Conservation (phyloP, 306 rosid species). For the Cicer pinnatifidum region DNA sequence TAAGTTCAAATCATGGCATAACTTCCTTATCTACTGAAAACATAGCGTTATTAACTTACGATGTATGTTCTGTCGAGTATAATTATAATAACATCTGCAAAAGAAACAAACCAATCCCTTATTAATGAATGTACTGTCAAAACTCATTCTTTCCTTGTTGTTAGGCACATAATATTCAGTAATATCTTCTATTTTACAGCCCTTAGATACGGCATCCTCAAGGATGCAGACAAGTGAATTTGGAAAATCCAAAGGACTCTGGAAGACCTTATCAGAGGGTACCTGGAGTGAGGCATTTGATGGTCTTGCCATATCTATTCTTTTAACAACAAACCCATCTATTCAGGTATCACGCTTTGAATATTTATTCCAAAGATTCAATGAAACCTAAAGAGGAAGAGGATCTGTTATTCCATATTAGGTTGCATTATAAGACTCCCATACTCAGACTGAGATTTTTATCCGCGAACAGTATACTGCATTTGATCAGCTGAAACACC, state of each 20-base stretch:
- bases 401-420: constrained; percentile 29
- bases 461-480: constrained; percentile 70
- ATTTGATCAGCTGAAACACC: constrained; percentile 86
- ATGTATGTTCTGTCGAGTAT: not conserved
- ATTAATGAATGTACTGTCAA: not conserved
- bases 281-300: constrained; percentile 86
- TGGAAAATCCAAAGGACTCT: constrained; percentile 92
- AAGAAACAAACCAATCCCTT: not conserved
- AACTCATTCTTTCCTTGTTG: constrained; percentile 12
- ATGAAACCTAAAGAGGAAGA: constrained; percentile 38
- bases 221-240: constrained; percentile 96
- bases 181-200: constrained; percentile 59
- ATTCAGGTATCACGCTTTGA: constrained; percentile 66
- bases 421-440: constrained; percentile 21
- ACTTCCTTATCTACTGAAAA: not conserved
- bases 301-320: constrained; percentile 91
- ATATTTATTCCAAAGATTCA: constrained; percentile 35
- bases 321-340: constrained; percentile 91
- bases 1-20: not conserved
- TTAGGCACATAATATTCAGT: constrained; percentile 16
- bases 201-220: constrained; percentile 89
- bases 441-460: constrained; percentile 38
- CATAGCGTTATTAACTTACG: not conserved
- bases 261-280: constrained; percentile 86
- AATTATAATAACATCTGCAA: constrained; percentile 5